phyloP scores from a whole-genome alignment of 345 rosid genomes.

The Barbarea vulgaris region DNA sequence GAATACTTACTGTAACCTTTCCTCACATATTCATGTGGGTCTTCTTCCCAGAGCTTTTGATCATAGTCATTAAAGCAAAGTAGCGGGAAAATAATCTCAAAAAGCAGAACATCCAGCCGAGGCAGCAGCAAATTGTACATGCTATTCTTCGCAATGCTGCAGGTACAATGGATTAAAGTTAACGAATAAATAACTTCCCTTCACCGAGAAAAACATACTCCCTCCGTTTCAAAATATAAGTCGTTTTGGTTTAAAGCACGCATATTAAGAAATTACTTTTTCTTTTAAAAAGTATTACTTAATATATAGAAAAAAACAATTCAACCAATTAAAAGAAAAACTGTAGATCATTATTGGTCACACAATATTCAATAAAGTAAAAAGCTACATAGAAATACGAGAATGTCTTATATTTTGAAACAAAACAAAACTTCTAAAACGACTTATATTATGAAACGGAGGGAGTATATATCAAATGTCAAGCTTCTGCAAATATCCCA shows the following conservation, averaged over 20 bases:
- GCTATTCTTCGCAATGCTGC: conserved; percentile 82
- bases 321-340: no score
- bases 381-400: no score
- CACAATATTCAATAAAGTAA: no score
- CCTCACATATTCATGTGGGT: conserved; percentile 99
- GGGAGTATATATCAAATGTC: background rate
- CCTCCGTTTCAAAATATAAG: no score
- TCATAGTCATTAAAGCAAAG: conserved; percentile 98
- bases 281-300: no score
- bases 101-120: conserved; percentile 82
- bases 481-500: background rate
- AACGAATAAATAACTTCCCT: background rate
- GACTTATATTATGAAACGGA: no score
- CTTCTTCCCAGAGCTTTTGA: conserved; percentile 99
- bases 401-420: no score
- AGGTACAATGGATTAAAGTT: conserved; percentile 25
- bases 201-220: background rate
- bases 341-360: no score
- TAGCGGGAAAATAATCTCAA: conserved; percentile 96
- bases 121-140: conserved; percentile 89
- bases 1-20: conserved; percentile 93
- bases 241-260: no score
- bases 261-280: no score
- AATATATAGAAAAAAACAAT: no score
- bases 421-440: no score